Evolutionary conservation across 2,329 filamentous ascomycete genomes (phyloP).

Genomic region (Aspergillus viridinutans): DNA sequence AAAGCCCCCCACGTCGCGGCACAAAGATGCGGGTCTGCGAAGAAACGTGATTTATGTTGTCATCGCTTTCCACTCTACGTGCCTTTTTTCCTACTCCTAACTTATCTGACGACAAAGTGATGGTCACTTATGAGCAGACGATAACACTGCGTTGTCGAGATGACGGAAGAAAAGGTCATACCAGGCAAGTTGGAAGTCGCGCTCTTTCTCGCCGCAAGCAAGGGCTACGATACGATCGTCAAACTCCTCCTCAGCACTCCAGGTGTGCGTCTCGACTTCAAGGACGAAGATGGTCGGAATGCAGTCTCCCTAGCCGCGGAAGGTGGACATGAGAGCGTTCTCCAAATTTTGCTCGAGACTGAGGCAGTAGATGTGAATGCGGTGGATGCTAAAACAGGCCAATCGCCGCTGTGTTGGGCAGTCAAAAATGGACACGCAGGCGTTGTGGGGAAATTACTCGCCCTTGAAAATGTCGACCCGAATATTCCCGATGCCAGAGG

Average conservation of each 20-base stretch:
- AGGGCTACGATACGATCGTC: slow-evolving; percentile 23
- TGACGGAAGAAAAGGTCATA: background rate
- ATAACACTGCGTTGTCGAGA: background rate
- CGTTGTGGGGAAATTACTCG: slow-evolving; percentile 12
- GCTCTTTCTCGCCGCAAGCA: slow-evolving; percentile 19
- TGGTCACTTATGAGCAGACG: background rate
- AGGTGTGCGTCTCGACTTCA: slow-evolving; percentile 17
- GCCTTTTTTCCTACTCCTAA: background rate
- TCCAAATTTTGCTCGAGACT: slow-evolving; percentile 17
- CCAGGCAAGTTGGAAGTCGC: slow-evolving; percentile 19
- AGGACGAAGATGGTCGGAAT: slow-evolving; percentile 15
- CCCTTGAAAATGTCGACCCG: slow-evolving; percentile 12
- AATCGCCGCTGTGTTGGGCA: slow-evolving; percentile 17
- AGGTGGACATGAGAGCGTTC: slow-evolving; percentile 18
- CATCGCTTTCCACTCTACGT: background rate
- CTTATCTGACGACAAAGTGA: background rate
- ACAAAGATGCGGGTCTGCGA: background rate
- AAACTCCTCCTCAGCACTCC: slow-evolving; percentile 18
- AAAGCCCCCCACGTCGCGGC: background rate
- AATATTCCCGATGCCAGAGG: slow-evolving; percentile 12
- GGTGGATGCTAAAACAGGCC: slow-evolving; percentile 9
- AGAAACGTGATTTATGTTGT: background rate
- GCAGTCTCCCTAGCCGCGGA: slow-evolving; percentile 22
- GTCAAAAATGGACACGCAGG: slow-evolving; percentile 14
- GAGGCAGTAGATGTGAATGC: slow-evolving; percentile 12